Base-by-base conservation (phyloP, 192 early-diverging fungal genomes). In the Martensiomyces pterosporus region DNA sequence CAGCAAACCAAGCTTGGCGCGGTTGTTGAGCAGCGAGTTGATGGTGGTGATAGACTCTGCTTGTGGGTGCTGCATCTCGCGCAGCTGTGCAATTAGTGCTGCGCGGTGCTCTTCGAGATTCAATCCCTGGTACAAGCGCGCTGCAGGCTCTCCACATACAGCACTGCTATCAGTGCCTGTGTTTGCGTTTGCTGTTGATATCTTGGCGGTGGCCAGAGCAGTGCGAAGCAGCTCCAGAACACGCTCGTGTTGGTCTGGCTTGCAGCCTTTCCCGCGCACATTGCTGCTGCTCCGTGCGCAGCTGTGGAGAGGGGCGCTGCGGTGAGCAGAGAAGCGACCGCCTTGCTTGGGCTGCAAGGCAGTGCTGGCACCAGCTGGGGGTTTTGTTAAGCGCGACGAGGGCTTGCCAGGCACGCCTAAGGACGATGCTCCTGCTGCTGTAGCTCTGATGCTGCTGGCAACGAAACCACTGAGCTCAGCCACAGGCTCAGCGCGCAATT, bases 171-270 rank as follows among this genome's bases (percentile, higher is more conserved):
- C n/a, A 12, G 29, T 22, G 32, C 43, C 21, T 18, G 41, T 26
- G 46, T 27, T 29, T 39, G 44, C 27, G 33, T 37, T 18, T 34
- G n/a, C 22, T 26, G 24, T 16, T 38, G 17, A 15, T 38, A 13
- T 37, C 7, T 37, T 29, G 0, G 55, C 33, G 12, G 55, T 19
- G 14, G 48, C 47, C 4, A 72, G 57, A 3, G 51, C 52, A 9
- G 40, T 41, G 39, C 61, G 61, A 24, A 72, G 68, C 24, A 72
- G 59, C 51, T 52, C 61, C 16, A 72, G 57, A 6, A 52, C 18
- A 27, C 62, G 68, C 49, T 52, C 49, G 23, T 64, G 57, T 34
- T 60, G 29, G 12, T 32, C 29, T 32, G 29, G 5, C 6, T 32
- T 32, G 29, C 29, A 5, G 29, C 5, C 29, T 32, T 32, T 32